Evolutionary conservation across 2,329 filamentous ascomycete species (phyloP), one percentile per base, ranked within the genome.

Genomic region (Cordyceps tenuipes): DNA sequence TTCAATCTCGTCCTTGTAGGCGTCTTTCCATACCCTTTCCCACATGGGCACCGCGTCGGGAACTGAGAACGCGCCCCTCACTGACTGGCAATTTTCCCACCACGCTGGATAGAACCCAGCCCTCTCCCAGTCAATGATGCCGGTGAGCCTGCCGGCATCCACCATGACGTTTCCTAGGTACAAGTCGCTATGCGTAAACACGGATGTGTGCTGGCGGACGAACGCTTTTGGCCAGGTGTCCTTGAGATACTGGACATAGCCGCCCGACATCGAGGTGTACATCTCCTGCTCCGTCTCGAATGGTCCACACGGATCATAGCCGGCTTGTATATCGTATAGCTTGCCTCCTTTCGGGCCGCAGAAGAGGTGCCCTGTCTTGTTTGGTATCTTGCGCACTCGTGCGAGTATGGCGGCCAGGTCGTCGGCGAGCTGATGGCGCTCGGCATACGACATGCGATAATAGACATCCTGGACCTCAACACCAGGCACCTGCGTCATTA

Each of bases 61-160:
- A 2, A 34, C 8, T 2, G 10, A 12, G 31, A 46, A 21, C 12
- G 47, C 23, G 13, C 47, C 47, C 12, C 47, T 10, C 23, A 49
- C 23, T 17, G 47, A 29, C 29, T 50, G 48, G 29, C 48, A 34
- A 13, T 50, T 50, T 66, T 81, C 64, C 71, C 69, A 73, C 72
- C 71, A 76, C 23, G 69, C 71, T n/a, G 72, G 74, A 36, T 69
- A 72, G 61, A 72, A 76, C 3, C 69, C 71, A 21, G 68, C 65
- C 44, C 56, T 63, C 64, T 76, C 72, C 74, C 72, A 76, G 48
- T 76, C 72, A 62, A 77, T 65, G 41, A 75, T 73, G 23, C 69
- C 73, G 10, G 68, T 67, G n/a, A 76, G 61, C 47, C 68, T 66
- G 17, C 70, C 71, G 60, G 72, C 63, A 8, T 71, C 64, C 41